These are phyloP conservation scores for Starmerella lactis-condensi DNA, from an alignment of 805 yeast genomes.

Conservation along the genomic window DNA sequence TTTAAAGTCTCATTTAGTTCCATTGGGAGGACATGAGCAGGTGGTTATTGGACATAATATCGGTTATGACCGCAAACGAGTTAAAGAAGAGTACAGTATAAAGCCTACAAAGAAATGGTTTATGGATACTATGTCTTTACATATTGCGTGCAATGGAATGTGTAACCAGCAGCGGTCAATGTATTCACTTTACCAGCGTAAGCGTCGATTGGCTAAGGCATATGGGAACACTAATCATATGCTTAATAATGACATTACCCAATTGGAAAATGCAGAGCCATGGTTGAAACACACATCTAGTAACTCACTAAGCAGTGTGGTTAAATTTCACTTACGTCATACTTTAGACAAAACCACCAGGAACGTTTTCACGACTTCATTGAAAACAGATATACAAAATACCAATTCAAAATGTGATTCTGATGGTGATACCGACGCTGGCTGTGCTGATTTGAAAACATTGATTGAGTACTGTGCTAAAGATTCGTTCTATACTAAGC, in stretches of 20 bases:
- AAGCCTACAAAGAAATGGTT: constrained; percentile 52
- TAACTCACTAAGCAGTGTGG: constrained; percentile 65
- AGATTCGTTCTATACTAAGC: constrained; percentile 63
- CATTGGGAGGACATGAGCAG: constrained; percentile 43
- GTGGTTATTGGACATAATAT: constrained; percentile 80
- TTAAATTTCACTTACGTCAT: constrained; percentile 54
- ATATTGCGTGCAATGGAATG: constrained; percentile 77
- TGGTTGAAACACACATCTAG: constrained; percentile 67
- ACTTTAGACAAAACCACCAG: constrained; percentile 48
- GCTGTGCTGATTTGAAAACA: constrained; percentile 31
- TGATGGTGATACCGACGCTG: too few relatives aligned
- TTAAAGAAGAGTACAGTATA: constrained; percentile 63
- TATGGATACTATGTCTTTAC: constrained; percentile 83
- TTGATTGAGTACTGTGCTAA: constrained; percentile 68
- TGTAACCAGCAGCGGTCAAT: constrained; percentile 76
- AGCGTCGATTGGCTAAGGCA: too few relatives aligned
- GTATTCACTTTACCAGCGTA: constrained; percentile 32
- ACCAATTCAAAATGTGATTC: constrained; percentile 37
- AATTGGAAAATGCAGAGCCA: constrained; percentile 36
- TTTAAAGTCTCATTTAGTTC: constrained; percentile 44
- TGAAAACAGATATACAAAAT: constrained; percentile 33
- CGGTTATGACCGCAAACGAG: constrained; percentile 75
- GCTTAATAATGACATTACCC: too few relatives aligned
- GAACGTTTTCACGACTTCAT: constrained; percentile 47
- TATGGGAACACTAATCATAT: too few relatives aligned